Evolutionary conservation across 2,329 filamentous ascomycete genomes (phyloP), one percentile per base, ranked within the genome.

Genomic region (Tolypocladium guangdongense): DNA sequence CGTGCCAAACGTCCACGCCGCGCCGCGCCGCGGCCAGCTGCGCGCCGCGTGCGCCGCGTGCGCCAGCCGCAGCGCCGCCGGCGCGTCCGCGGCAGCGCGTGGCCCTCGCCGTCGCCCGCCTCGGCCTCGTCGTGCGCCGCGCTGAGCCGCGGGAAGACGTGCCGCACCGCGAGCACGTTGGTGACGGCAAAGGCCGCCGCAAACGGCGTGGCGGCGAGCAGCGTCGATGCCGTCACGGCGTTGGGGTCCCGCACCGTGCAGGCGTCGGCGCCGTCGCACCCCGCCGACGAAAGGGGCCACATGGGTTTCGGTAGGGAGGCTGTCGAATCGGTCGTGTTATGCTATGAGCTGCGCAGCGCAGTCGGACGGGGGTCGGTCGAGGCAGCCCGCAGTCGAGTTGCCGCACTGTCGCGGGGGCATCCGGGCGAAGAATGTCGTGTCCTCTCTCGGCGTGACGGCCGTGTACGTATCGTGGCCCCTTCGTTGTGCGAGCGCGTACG

Each of bases 141-240:
- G 41, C 86, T 83, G 10, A 95, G 78, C n/a, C 81, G 72, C 4
- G 89, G 88, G 62, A 88, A 90, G 20, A 95, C 71, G 61, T 82
- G 84, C 37, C 81, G 78, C 50, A 83, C 77, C 50, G 87, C 84
- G 52, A 87, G 69, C 37, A 80, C 62, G 50, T 78, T 80, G 59
- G 87, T 80, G 50, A 79, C 63, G 57, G 81, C 58, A 68, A 92
- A 92, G 38, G 88, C 87, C 55, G 82, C 66, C 55, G 88, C 66
- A 66, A 93, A 89, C 0, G 88, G 88, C 4, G 80, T 76, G 27
- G 88, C 81, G 54, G 88, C 77, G 50, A 84, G 60, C 38, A 82
- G 66, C 35, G 76, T 71, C 46, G 77, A 71, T 37, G 77, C 62
- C 41, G 71, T 64, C 51, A 75, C 63, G 51, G 68, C 64, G 52